Base-by-base conservation (phyloP, 2,329 filamentous ascomycete genomes). In the Penicillium sp. region DNA sequence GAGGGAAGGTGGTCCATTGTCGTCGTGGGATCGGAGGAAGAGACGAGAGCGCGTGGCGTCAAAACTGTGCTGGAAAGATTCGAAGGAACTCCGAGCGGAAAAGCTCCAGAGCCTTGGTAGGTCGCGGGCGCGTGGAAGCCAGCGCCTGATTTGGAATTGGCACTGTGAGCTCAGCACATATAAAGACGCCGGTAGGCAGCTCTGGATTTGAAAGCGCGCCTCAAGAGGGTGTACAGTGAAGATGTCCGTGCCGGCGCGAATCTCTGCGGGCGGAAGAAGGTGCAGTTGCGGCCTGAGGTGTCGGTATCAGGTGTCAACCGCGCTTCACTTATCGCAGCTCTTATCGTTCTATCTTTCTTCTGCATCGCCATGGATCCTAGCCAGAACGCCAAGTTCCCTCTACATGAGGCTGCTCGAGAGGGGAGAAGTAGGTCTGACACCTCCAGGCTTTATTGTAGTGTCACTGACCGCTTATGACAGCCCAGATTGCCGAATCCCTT, bases 381-480 rank as follows among this genome's bases (percentile, higher is more conserved):
- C 39, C 65, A 71, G 33, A 64, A 71, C 43, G 73, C 81, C 36
- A 87, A 84, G 56, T 96, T 83, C 55, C 85, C 88, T 18, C 83
- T 96, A 29, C 91, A 97, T 61, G 86, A 86, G 51, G 91, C 91
- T 28, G 84, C 85, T 47, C 79, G 90, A 41, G 87, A 94, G 64
- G 89, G 90, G 28, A 85, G 81, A 73, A 77, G 90, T 94, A 76
- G 62, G 76, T 48, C 14, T 34, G 6, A 20, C 18, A 5, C 26
- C 38, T 3, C 7, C 21, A 17, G 29, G 27, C 21, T 27, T 28
- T 40, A 41, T 37, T 40, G 13, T 39, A 32, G 30, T 27, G 35
- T 47, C 52, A 40, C 52, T 60, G 61, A 56, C 14, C 3, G 48
- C 52, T 39, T 41, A 16, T 15, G 37, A 31, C 55, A 94, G 87